Conservation (phyloP, 371 early-diverging fungal species). For the Mucor mucedo region DNA sequence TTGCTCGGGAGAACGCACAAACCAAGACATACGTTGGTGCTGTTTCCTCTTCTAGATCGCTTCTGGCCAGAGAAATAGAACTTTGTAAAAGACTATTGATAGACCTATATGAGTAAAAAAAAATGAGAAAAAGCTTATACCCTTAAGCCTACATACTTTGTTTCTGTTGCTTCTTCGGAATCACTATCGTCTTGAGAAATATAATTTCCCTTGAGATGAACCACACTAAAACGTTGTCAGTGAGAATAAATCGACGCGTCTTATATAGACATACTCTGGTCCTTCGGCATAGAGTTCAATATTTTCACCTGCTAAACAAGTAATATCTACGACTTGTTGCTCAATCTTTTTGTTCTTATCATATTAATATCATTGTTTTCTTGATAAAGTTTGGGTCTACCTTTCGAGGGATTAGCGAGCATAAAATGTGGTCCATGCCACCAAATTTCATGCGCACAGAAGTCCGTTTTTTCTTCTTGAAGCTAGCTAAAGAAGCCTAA, state of each 20-base stretch:
- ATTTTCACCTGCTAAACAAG: slow-evolving; percentile 79
- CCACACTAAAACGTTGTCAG: slow-evolving; percentile 48
- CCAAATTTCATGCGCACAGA: slow-evolving; percentile 8
- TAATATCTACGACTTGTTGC: slow-evolving; percentile 76
- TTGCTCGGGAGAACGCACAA: too few relatives aligned
- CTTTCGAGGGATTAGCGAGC: slow-evolving; percentile 11
- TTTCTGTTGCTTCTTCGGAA: slow-evolving; percentile 16
- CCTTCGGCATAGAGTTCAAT: slow-evolving; percentile 72
- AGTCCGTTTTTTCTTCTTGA: neutral
- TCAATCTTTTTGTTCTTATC: slow-evolving; percentile 41
- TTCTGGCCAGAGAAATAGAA: too few relatives aligned
- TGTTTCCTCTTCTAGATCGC: too few relatives aligned
- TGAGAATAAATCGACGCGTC: neutral
- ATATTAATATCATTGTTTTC: neutral
- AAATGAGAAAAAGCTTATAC: too few relatives aligned
- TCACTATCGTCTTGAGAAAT: slow-evolving; percentile 44
- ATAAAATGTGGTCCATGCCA: neutral
- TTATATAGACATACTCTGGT: slow-evolving; percentile 41
- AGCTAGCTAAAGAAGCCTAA: slow-evolving; percentile 10
- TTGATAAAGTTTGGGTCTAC: neutral
- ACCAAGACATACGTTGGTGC: too few relatives aligned
- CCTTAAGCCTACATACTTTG: slow-evolving; percentile 10
- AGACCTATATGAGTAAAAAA: slow-evolving; percentile 3
- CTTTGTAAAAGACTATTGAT: neutral
- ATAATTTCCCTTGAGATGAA: slow-evolving; percentile 83